Evolutionary conservation across 2,329 filamentous ascomycete genomes (phyloP).

Genomic region (Alternaria sp.): DNA sequence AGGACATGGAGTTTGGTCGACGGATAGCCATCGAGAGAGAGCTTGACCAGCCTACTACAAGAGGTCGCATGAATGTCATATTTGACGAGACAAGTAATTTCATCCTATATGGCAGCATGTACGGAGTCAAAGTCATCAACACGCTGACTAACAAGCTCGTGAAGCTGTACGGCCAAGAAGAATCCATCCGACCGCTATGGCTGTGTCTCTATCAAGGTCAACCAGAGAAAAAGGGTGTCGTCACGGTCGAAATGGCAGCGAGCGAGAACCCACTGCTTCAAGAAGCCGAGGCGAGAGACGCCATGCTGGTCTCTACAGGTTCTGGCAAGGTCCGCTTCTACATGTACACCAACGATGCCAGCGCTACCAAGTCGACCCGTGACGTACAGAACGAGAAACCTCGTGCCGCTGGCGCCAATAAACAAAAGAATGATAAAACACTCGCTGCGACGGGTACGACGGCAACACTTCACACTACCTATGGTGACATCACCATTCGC

Average conservation of each 20-base stretch:
- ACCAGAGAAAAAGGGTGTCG: constrained; percentile 90
- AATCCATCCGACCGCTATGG: constrained; percentile 83
- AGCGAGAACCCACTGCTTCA: constrained; percentile 91
- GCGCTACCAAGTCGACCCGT: constrained; percentile 64
- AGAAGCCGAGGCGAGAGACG: constrained; percentile 89
- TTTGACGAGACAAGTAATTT: constrained; percentile 98
- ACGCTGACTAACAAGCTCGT: constrained; percentile 93
- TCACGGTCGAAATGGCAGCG: constrained; percentile 96
- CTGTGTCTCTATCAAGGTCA: constrained; percentile 92
- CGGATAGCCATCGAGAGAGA: constrained; percentile 87
- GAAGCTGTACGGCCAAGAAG: constrained; percentile 88
- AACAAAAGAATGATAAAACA: constrained; percentile 62
- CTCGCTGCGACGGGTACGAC: constrained; percentile 76
- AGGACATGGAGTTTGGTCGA: constrained; percentile 90
- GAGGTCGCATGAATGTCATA: constrained; percentile 80
- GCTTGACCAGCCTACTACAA: constrained; percentile 73
- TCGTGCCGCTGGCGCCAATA: constrained; percentile 63
- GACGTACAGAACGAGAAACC: constrained; percentile 97
- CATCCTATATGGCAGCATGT: constrained; percentile 89
- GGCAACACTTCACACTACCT: constrained; percentile 88
- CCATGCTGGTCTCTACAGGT: constrained; percentile 84
- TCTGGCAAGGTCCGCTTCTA: constrained; percentile 93
- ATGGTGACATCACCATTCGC: constrained; percentile 92
- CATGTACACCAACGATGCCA: constrained; percentile 93
- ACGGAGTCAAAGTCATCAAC: constrained; percentile 95